Evolutionary conservation across 2,329 filamentous ascomycete species (phyloP), one percentile per base, ranked within the genome.

Genomic region (Aureobasidium lini): DNA sequence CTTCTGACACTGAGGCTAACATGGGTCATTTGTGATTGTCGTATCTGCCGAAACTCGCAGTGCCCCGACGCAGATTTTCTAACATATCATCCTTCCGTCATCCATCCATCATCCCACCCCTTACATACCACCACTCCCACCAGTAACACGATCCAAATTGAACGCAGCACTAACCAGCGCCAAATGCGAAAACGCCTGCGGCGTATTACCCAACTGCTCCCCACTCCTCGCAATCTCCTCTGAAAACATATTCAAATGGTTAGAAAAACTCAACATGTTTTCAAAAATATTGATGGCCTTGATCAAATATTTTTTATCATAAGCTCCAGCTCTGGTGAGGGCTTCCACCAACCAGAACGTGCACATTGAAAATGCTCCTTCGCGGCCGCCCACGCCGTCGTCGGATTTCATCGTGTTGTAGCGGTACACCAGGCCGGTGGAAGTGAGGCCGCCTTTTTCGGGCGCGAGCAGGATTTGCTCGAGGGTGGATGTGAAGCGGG

Each of bases 281-380:
- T 91, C 87, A 65, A 91, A 91, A 43, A 90, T 77, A 64, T 82
- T 86, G 64, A 88, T 79, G 6, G 88, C 77, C 50, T 73, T 71
- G 53, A 76, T 70, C 18, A 86, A 74, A 64, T 88, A 88, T 63
- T 82, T 84, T n/a, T 77, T 76, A 64, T 88, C 84, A 69, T 87
- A 86, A 6, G 67, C 68, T 15, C 70, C 71, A 34, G 71, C 71
- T 34, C 88, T 80, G 32, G 87, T 89, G 73, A 91, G 80, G 28
- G 88, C 87, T 72, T 91, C 88, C 11, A 91, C 86, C 0, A 90
- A 81, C 88, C 88, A 91, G 70, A 91, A 91, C 0, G 87, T 91
- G 68, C 87, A 90, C 87, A 91, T 90, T 67, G 81, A 85, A 69
- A 91, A 91, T 18, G 87, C 87, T 23, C 88, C 88, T 72, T 91